Evolutionary conservation across 208 protist species (phyloP), one percentile per base, ranked within the genome.

Genomic region (Acanthamoeba castellanii): DNA sequence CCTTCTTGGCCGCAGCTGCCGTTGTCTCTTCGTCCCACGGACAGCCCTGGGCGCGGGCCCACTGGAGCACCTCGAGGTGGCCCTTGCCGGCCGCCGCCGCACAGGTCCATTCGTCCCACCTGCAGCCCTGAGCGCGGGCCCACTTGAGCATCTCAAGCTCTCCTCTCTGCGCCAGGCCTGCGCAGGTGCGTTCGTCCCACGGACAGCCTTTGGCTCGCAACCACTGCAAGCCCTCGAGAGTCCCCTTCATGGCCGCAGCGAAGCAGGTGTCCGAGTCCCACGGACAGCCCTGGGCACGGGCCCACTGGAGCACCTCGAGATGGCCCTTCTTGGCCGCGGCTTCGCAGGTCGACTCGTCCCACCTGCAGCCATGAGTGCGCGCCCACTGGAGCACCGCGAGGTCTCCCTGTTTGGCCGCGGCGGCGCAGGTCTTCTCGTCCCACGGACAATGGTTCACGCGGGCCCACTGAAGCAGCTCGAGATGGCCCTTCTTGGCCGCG

Each of bases 141-240:
- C 74, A 84, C 32, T 84, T 22, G 32, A 84, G 32, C 74, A 84
- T 52, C 74, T 84, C 74, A 7, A 84, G 7, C 7, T 84, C 22
- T 11, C 74, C 32, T 16, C 27, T 52, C 27, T n/a, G 14, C 0
- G 74, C 74, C 0, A 30, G n/a, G 0, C 14, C 57, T 13, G 57
- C 20, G 18, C 20, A 20, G 20, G 57, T 64, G 57, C 57, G 57
- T 18, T 64, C 57, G 57, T 64, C 57, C 57, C 57, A 64, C 20
- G 57, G 57, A 64, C 57, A 64, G 20, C 18, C 18, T 5, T 27
- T 3, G 1, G 57, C 57, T 0, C 57, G 4, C 6, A 18, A 0
- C 57, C 57, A 64, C 18, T 64, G 13, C 18, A 64, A 18, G 14
- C 9, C 20, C 57, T 64, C 57, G 57, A 64, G 57, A 18, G 11